A percentile compares a stretch with the other conserved stretches of the same genome.
phyloP scores from a whole-genome alignment of 31 red algal genomes.

The Porphyra umbilicalis region DNA sequence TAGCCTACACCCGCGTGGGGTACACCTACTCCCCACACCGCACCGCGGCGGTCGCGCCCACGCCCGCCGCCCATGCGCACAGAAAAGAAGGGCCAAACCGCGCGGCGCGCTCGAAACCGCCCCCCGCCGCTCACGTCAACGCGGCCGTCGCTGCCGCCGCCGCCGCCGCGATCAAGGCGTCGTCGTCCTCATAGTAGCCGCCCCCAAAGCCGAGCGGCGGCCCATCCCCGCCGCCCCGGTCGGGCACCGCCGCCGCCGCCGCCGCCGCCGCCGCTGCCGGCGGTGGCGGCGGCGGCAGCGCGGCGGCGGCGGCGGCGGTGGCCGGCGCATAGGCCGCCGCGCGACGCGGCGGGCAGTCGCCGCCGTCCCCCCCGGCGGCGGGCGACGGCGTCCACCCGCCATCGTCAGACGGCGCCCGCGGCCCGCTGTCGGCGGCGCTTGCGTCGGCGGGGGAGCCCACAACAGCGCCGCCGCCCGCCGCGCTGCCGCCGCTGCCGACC shows the following conservation, averaged over 20 bases:
- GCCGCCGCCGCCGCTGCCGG: no score
- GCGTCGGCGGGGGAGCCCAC: not conserved
- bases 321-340: not conserved
- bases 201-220: not conserved
- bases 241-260: not conserved
- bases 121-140: not conserved
- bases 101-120: no score
- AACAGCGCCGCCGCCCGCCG: not conserved
- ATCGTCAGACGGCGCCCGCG: no score
- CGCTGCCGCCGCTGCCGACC: not conserved
- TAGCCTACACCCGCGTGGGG: no score
- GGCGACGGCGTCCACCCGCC: not conserved
- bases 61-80: no score
- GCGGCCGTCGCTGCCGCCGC: not conserved
- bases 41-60: no score
- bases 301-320: no score
- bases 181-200: not conserved
- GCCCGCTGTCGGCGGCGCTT: not conserved
- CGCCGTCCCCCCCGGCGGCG: not conserved
- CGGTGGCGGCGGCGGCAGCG: no score
- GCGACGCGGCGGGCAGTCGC: not conserved
- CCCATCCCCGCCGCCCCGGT: not conserved
- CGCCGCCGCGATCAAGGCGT: not conserved
- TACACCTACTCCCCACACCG: no score
- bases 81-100: no score